Evolutionary conservation across 2,329 filamentous ascomycete species (phyloP), one percentile per base, ranked within the genome.

Genomic region (Colletotrichum limetticola): DNA sequence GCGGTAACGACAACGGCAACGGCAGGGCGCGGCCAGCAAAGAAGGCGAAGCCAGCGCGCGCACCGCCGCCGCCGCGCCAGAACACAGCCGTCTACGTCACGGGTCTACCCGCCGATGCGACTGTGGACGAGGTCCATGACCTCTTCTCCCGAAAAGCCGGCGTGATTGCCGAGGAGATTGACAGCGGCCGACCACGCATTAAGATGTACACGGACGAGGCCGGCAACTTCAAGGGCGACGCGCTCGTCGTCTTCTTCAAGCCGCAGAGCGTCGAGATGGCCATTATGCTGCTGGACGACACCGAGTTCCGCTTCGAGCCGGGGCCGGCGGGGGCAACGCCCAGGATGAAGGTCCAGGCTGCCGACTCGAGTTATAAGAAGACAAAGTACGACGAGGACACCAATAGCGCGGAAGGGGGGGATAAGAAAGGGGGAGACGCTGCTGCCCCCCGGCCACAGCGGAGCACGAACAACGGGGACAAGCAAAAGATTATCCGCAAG

Each of bases 51-150:
- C 84, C 86, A 74, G 79, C 85, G 72, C 86, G 86, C 71, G 83
- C 85, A 12, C 85, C 86, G 2, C 85, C 86, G 7, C 83, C 86
- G 75, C 86, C 88, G 16, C 86, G 86, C 73, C 87, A 95, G 77
- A 98, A 98, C 81, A 97, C 94, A 6, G 96, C 96, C 55, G 90
- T 99, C 75, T 99, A 96, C 84, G 93, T 98, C 60, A 97, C 95
- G 5, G 94, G 94, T 14, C 89, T 99, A 4, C 97, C 97, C 0
- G 83, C 87, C 52, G 94, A 98, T 81, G 93, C 91, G 56, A 94
- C 93, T 0, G 86, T 92, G 55, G 90, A 93, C 35, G 97, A 99
- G 84, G 91, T 99, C 19, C 89, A 93, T 76, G 90, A 95, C 28
- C 87, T 94, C 32, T 99, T 99, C 85, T 94, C 92, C 61, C 86